Percentiles rank a stretch among this genome's conserved stretches.
Conservation (phyloP, 2,329 filamentous ascomycete species). For the Botrytis galanthina region DNA sequence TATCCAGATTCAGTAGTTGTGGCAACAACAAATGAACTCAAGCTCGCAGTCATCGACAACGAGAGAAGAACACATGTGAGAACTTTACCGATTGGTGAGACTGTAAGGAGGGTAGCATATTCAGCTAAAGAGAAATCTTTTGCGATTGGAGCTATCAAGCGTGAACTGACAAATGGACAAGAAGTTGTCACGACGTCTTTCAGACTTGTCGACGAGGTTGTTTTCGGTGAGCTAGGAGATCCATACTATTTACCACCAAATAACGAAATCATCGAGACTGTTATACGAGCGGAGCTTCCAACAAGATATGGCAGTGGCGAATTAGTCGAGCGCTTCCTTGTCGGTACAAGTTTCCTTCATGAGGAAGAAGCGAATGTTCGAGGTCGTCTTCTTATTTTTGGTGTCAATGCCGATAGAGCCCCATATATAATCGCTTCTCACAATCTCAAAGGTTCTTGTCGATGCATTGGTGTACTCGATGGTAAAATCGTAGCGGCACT, state of each 20-base stretch:
- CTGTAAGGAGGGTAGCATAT: slow-evolving; percentile 83
- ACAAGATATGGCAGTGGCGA: slow-evolving; percentile 55
- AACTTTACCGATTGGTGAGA: slow-evolving; percentile 73
- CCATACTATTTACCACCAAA: slow-evolving; percentile 53
- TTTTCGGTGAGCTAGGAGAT: slow-evolving; percentile 74
- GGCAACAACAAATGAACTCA: slow-evolving; percentile 72
- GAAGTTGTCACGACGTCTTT: slow-evolving; percentile 81
- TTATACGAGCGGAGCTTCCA: slow-evolving; percentile 72
- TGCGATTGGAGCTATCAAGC: slow-evolving; percentile 79
- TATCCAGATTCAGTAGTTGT: slow-evolving; percentile 81
- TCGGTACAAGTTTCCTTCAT: slow-evolving; percentile 74
- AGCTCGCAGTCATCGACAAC: slow-evolving; percentile 77
- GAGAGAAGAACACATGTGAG: slow-evolving; percentile 87
- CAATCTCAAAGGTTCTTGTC: slow-evolving; percentile 74
- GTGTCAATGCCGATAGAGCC: slow-evolving; percentile 71
- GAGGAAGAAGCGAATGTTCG: slow-evolving; percentile 55
- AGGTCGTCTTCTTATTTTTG: slow-evolving; percentile 81
- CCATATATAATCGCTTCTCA: slow-evolving; percentile 70
- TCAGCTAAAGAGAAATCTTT: slow-evolving; percentile 77
- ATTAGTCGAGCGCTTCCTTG: slow-evolving; percentile 75
- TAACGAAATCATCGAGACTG: slow-evolving; percentile 77
- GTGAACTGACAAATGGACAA: slow-evolving; percentile 65
- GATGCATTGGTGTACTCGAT: slow-evolving; percentile 71
- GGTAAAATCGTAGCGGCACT: slow-evolving; percentile 81
- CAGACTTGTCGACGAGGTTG: slow-evolving; percentile 84